A percentile compares a stretch with the other conserved stretches of the same genome.
These are phyloP conservation scores for Mortierella sp. DNA, from an alignment of 371 early-diverging fungal species.

Conservation along the genomic window DNA sequence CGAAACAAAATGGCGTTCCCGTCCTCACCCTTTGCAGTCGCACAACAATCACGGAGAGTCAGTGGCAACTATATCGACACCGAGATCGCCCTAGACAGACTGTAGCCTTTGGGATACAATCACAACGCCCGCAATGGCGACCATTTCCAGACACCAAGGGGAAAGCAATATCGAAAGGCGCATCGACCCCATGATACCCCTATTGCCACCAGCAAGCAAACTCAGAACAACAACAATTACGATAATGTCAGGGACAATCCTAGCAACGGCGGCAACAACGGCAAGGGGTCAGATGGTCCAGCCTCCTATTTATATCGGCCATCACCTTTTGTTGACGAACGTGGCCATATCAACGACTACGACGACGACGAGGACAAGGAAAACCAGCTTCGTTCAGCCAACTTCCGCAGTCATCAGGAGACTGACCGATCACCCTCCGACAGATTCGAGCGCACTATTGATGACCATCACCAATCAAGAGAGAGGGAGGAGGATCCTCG, in stretches of 20 bases:
- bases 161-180: conserved; percentile 27
- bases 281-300: conserved; percentile 19
- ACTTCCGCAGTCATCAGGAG: conserved; percentile 19
- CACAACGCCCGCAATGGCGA: neutral
- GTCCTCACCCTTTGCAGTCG: neutral
- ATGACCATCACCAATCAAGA: neutral
- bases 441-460: neutral
- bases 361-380: neutral
- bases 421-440: neutral
- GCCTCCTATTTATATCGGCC: conserved; percentile 18
- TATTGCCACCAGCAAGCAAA: conserved; percentile 7
- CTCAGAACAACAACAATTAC: neutral
- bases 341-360: conserved; percentile 4
- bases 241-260: neutral
- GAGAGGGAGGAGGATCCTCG: conserved; percentile 11
- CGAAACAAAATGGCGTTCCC: neutral
- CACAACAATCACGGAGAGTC: conserved; percentile 9
- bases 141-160: conserved; percentile 7
- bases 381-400: neutral
- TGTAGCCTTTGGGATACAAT: neutral
- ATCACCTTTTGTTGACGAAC: neutral
- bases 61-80: conserved; percentile 27
- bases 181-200: conserved; percentile 44
- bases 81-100: conserved; percentile 10
- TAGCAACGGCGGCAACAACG: conserved; percentile 11